Evolutionary conservation across 129 eudicot genomes (phyloP).

Genomic region (Centaurea solstitialis): DNA sequence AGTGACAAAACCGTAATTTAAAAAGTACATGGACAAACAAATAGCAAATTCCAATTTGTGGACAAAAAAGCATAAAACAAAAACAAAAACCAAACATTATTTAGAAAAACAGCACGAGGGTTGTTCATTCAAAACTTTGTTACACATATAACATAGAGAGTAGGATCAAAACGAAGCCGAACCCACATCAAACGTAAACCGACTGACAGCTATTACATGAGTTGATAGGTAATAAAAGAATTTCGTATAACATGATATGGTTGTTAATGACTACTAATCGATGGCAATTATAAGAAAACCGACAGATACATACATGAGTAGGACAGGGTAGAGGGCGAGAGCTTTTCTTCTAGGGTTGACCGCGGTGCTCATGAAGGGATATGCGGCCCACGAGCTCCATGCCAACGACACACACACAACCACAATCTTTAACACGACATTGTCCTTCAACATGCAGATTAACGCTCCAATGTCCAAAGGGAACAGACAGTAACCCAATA

Average conservation of each 20-base stretch:
- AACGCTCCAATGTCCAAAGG: constrained; percentile 90
- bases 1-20: neutral
- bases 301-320: constrained; percentile 96
- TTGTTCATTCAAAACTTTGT: constrained; percentile 20
- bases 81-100: neutral
- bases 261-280: constrained; percentile 27
- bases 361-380: constrained; percentile 95
- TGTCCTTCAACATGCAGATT: constrained; percentile 84
- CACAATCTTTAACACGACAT: constrained; percentile 67
- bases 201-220: neutral
- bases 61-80: too few relatives aligned
- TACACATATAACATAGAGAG: constrained; percentile 9
- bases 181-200: constrained; percentile 7
- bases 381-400: constrained; percentile 99
- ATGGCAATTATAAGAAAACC: constrained; percentile 96
- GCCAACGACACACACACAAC: constrained; percentile 85
- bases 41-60: too few relatives aligned
- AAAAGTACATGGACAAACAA: neutral
- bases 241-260: constrained; percentile 8
- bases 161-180: neutral
- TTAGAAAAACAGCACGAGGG: neutral
- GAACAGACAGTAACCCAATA: constrained; percentile 91
- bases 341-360: constrained; percentile 95
- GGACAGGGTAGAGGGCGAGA: constrained; percentile 89
- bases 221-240: constrained; percentile 10